Conservation (phyloP, 148 eudicot species). For the Suaeda aralocaspica region DNA sequence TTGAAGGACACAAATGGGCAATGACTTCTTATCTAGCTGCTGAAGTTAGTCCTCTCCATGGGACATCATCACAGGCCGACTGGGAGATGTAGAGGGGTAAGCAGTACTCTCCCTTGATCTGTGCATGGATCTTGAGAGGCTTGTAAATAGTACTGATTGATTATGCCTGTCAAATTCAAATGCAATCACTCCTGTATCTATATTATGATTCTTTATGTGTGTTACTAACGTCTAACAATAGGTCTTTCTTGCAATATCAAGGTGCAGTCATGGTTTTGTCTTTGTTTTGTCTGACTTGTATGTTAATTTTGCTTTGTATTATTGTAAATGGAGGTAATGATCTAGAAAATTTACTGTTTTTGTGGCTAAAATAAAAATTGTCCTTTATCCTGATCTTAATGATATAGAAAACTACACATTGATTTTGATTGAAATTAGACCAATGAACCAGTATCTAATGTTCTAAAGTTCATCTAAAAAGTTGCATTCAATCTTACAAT, state of each 20-base stretch:
- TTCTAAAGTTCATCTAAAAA: too few species aligned
- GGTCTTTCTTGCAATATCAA: background rate
- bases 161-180: background rate
- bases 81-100: background rate
- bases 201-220: background rate
- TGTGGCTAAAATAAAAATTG: too few species aligned
- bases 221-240: background rate
- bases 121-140: slow-evolving; percentile 1
- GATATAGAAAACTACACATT: too few species aligned
- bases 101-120: slow-evolving; percentile 7
- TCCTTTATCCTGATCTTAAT: too few species aligned
- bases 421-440: too few species aligned
- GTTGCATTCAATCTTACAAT: too few species aligned
- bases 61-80: background rate
- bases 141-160: slow-evolving; percentile 16
- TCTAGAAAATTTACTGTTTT: too few species aligned
- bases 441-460: too few species aligned
- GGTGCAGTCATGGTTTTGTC: background rate
- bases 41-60: background rate
- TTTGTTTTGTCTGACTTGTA: too few species aligned
- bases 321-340: too few species aligned
- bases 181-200: background rate
- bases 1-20: slow-evolving; percentile 5
- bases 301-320: too few species aligned
- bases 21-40: background rate